phyloP scores from a whole-genome alignment of 2,329 filamentous ascomycete species.

The Thermothelomyces thermophilus region DNA sequence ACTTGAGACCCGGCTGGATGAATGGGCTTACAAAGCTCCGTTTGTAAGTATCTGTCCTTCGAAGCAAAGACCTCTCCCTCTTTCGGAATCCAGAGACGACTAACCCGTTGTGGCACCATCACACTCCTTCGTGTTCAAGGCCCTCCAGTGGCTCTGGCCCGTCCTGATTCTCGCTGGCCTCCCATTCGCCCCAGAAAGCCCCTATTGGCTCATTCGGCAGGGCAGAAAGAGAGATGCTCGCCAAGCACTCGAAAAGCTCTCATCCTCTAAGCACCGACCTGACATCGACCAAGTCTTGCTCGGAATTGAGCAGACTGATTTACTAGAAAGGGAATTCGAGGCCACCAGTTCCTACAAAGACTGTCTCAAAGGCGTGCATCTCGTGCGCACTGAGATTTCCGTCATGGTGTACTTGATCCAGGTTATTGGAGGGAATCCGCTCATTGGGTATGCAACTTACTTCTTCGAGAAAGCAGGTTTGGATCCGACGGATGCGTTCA shows the following conservation, averaged over 20 bases:
- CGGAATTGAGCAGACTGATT: constrained; percentile 16
- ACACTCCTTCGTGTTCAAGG: constrained; percentile 15
- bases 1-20: constrained; percentile 33
- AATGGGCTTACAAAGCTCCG: constrained; percentile 46
- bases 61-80: no score
- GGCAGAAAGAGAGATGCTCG: constrained; percentile 36
- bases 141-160: constrained; percentile 47
- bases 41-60: constrained; percentile 24
- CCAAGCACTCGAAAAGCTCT: constrained; percentile 30
- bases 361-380: constrained; percentile 43
- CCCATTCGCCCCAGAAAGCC: constrained; percentile 43
- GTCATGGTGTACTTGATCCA: constrained; percentile 53
- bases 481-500: constrained; percentile 40
- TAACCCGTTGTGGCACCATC: not conserved
- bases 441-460: constrained; percentile 59
- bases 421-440: constrained; percentile 56
- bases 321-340: constrained; percentile 48
- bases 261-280: not conserved
- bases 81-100: no score
- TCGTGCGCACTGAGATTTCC: constrained; percentile 47
- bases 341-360: constrained; percentile 44
- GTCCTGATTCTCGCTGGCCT: constrained; percentile 39
- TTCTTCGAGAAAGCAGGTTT: constrained; percentile 54
- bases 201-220: constrained; percentile 44
- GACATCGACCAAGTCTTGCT: constrained; percentile 1